Evolutionary conservation across 2,329 filamentous ascomycete species (phyloP), one percentile per base, ranked within the genome.

Genomic region (Cryoendolithus antarcticus): DNA sequence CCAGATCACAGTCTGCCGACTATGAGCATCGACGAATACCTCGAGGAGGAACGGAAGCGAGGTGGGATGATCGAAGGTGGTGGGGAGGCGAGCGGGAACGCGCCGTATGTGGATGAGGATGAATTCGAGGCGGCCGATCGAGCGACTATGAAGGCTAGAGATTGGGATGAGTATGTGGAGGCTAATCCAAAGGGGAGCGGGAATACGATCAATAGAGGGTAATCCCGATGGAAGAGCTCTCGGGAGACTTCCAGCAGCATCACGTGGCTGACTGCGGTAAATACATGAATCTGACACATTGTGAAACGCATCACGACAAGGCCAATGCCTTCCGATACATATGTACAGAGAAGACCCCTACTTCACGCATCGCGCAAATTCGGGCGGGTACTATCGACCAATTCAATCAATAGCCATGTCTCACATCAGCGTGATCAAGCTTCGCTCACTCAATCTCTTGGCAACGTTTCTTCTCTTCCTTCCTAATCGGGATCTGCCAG

Each of bases 1-100:
- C 77, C 86, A 0, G 86, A 91, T 6, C 91, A 98, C 59, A 95
- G 85, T 62, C 65, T 98, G 42, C 91, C 91, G 1, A 96, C 91
- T 3, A 96, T 98, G 91, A 84, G 77, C 1, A 95, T 98, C 45
- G 91, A 98, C 51, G 91, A 98, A 64, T 98, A 96, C 56, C 69
- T 98, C 10, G 91, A 93, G 38, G 89, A 96, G 61, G 91, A 96
- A 65, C 74, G 74, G 55, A 73, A 75, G 48, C 70, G 83, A 45
- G 91, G 91, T 10, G 85, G 85, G 12, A 88, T 98, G 42, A 84
- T 96, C 40, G 82, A 95, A 56, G 91, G 88, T 29, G 86, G 86
- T 24, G 88, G 88, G 11, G 82, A 83, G 52, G 75, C 80, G 48
- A 82, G 78, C 49, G 75, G 73, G 10, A 65, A 75, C 19, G 69